Conservation (phyloP, 495 filamentous ascomycete genomes). For the Neurospora discreta region DNA sequence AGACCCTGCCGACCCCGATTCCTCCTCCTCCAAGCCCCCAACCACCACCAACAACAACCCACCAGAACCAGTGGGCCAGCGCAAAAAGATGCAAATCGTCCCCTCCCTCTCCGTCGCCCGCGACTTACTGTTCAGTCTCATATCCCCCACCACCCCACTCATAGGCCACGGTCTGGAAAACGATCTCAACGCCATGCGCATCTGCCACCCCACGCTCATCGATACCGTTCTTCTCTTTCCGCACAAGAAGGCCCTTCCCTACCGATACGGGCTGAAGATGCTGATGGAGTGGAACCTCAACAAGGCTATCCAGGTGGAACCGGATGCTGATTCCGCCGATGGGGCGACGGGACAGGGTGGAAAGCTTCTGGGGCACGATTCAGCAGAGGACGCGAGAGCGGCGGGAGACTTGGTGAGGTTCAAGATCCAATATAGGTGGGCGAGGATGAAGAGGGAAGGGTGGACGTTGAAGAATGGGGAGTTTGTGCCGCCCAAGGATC, state of each 20-base stretch:
- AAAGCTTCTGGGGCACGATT: conserved; percentile 60
- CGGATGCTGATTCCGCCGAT: conserved; percentile 31
- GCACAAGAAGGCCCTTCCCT: conserved; percentile 60
- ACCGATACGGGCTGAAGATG: conserved; percentile 60
- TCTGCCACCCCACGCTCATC: conserved; percentile 75
- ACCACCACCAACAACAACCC: not conserved
- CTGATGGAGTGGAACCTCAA: conserved; percentile 55
- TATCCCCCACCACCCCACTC: conserved; percentile 65
- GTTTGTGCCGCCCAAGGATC: conserved; percentile 39
- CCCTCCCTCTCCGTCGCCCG: conserved; percentile 61
- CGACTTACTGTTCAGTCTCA: conserved; percentile 54
- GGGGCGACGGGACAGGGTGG: not conserved
- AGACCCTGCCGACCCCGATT: not conserved
- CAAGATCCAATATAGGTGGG: conserved; percentile 56
- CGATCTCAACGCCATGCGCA: conserved; percentile 70
- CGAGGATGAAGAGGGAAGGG: conserved; percentile 46
- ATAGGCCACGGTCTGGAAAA: conserved; percentile 95
- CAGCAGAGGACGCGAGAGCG: conserved; percentile 74
- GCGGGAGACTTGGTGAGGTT: conserved; percentile 75
- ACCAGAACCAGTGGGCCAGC: not conserved
- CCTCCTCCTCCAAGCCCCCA: not conserved
- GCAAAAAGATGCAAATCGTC: conserved; percentile 50
- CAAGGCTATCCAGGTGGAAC: conserved; percentile 62
- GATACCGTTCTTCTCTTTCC: conserved; percentile 83
- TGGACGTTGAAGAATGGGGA: conserved; percentile 44